Evolutionary conservation across 495 filamentous ascomycete genomes (phyloP), one percentile per base, ranked within the genome.

Genomic region (Aspergillus incahuasiensis): DNA sequence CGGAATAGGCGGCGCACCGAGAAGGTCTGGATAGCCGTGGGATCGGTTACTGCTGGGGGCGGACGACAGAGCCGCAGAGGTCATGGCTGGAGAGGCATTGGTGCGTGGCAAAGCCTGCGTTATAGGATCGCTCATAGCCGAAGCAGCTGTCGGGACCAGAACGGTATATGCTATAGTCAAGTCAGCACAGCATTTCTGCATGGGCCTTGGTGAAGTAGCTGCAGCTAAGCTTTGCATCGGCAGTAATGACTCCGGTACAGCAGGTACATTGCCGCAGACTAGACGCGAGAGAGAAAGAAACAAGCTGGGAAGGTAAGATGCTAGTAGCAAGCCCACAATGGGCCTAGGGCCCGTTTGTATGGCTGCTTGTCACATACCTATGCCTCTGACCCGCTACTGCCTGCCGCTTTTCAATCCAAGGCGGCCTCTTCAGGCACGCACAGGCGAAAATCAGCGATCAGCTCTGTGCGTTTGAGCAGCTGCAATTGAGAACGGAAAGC

Each of bases 251-350:
- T 46, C 78, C 66, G 58, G 74, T 73, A 24, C 18, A 74, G 76
- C 30, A 57, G 71, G 64, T 71, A 73, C 69, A 83, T 80, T 22
- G 73, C 34, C 35, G 70, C 19, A 54, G 69, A 77, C 53, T 82
- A 74, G 50, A 76, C 34, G 47, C 12, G 16, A 42, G 19, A 40
- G 38, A 38, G 12, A 16, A 34, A 30, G 21, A n/a, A n/a, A n/a
- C n/a, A n/a, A n/a, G n/a, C n/a, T n/a, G n/a, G 45, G 39, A 1
- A 53, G 22, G 18, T 11, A 55, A 55, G 20, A 32, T 46, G 20
- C 32, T 20, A 21, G 35, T 65, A 59, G 62, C 47, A 63, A 77
- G 32, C 77, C 62, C 78, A 68, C 21, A 24, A 53, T 42, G 38
- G 41, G 30, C 34, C 6, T 46, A 48, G 62, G 50, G 42, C 41